Evolutionary conservation across 495 filamentous ascomycete genomes (phyloP).

Genomic region (Physcia stellaris): DNA sequence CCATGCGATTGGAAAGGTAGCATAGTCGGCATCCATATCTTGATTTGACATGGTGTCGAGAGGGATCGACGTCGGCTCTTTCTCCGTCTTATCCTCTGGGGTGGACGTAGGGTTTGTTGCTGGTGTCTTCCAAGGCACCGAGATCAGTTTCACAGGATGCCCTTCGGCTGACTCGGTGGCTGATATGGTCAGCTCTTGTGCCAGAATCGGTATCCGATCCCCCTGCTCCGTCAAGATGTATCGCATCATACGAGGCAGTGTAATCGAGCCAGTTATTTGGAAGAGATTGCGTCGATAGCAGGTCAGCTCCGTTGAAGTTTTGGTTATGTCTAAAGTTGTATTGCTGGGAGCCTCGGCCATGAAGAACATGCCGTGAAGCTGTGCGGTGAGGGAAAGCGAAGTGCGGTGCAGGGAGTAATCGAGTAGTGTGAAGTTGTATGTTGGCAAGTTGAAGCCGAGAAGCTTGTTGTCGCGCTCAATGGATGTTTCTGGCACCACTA

Average conservation of each 20-base stretch:
- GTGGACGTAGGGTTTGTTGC: conserved; percentile 46
- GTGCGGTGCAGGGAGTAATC: conserved; percentile 50
- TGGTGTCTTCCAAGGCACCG: conserved; percentile 83
- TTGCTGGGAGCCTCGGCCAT: conserved; percentile 72
- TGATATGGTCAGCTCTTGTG: conserved; percentile 66
- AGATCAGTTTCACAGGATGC: conserved; percentile 78
- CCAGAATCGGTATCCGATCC: conserved; percentile 56
- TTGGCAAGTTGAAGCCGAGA: conserved; percentile 61
- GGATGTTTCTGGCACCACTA: conserved; percentile 23
- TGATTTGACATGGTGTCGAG: conserved; percentile 61
- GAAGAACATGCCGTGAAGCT: conserved; percentile 92
- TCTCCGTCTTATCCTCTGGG: conserved; percentile 46
- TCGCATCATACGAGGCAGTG: conserved; percentile 54
- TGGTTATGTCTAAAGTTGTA: conserved; percentile 45
- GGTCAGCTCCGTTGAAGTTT: conserved; percentile 67
- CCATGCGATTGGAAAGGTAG: conserved; percentile 78
- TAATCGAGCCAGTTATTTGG: conserved; percentile 75
- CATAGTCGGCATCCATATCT: conserved; percentile 62
- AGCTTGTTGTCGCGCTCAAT: conserved; percentile 66
- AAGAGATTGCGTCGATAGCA: conserved; percentile 88
- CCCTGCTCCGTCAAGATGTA: conserved; percentile 69
- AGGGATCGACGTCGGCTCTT: conserved; percentile 52
- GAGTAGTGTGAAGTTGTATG: conserved; percentile 53
- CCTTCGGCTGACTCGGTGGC: conserved; percentile 86
- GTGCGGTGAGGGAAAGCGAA: conserved; percentile 56